These are phyloP conservation scores for Theobroma grandiflorum DNA, from an alignment of 441 rosid species.

Conservation along the genomic window DNA sequence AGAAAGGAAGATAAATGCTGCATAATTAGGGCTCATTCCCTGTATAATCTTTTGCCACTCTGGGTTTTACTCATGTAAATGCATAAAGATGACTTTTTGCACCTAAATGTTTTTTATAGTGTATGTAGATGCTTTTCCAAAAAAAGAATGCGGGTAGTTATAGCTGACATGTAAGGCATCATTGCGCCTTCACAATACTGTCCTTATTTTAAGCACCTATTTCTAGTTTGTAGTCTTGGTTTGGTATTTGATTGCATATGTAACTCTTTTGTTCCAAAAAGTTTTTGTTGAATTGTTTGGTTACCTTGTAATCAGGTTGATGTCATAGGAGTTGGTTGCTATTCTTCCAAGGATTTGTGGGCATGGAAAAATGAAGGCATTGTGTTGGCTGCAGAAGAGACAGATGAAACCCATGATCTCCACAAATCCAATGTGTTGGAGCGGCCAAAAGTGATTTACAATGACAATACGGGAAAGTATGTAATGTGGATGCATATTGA, in stretches of 20 bases:
- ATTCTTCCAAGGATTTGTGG: constrained; percentile 94
- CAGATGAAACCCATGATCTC: constrained; percentile 77
- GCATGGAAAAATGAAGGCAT: constrained; percentile 92
- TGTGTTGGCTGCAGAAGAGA: constrained; percentile 76
- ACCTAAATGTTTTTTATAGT: background rate
- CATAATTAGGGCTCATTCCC: background rate
- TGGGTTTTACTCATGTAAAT: background rate
- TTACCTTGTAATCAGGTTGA: constrained; percentile 69
- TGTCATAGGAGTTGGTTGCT: constrained; percentile 93
- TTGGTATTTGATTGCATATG: background rate
- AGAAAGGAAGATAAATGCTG: constrained; percentile 1
- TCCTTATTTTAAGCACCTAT: constrained; percentile 9
- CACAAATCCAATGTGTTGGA: constrained; percentile 89
- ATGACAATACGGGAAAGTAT: constrained; percentile 70
- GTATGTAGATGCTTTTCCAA: background rate
- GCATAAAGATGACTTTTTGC: background rate
- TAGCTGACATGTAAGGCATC: background rate
- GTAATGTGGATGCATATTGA: constrained; percentile 99
- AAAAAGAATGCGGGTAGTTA: background rate
- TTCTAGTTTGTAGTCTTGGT: background rate
- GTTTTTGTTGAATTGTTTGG: constrained; percentile 2
- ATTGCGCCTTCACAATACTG: background rate
- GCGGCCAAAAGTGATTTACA: constrained; percentile 92
- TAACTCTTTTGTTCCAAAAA: constrained; percentile 5
- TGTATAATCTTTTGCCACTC: background rate